Evolutionary conservation across 2,329 filamentous ascomycete genomes (phyloP), one percentile per base, ranked within the genome.

Genomic region (Phyllosticta ampelicida): DNA sequence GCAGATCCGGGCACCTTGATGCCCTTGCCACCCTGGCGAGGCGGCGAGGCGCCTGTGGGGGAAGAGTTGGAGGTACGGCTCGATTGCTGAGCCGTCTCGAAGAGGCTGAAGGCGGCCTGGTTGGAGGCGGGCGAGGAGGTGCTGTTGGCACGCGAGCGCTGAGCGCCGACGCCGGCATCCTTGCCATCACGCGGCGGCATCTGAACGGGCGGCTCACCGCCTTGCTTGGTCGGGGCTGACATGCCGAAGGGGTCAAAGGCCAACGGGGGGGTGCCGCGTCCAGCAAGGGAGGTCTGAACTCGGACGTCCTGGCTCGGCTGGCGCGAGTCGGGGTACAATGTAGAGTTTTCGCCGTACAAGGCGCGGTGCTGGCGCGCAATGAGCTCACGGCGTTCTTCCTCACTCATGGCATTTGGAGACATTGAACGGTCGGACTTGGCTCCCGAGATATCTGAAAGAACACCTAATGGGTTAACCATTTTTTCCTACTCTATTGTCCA

Each of bases 301-400:
- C 81, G 80, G 54, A 84, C 79, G 29, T 83, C 82, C 64, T 89
- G 86, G 66, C 83, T 84, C 60, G 84, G 84, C 28, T 83, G 75
- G 61, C 86, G 84, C 62, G 81, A 81, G 61, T 90, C 86, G 54
- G 84, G 78, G 69, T 86, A 84, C 70, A 89, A 86, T 55, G 81
- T 75, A 44, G 81, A 78, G 63, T 81, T 80, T 67, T 83, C 89
- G 70, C 90, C 90, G 74, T 97, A 99, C 64, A 99, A 77, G 63
- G 92, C 91, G 74, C 87, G 91, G 74, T 95, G 90, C 77, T 97
- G 94, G 70, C 92, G 91, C 66, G 91, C 89, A 74, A 97, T 95
- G 73, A 97, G 81, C 67, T 97, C 92, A 67, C 92, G 90, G 67
- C 92, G 92, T 69, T 96, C 91, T 67, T 96, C 91, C 77, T 97